These are phyloP conservation scores for Termitomyces sp. DNA, from an alignment of 768 basidiomycete genomes.

Conservation along the genomic window DNA sequence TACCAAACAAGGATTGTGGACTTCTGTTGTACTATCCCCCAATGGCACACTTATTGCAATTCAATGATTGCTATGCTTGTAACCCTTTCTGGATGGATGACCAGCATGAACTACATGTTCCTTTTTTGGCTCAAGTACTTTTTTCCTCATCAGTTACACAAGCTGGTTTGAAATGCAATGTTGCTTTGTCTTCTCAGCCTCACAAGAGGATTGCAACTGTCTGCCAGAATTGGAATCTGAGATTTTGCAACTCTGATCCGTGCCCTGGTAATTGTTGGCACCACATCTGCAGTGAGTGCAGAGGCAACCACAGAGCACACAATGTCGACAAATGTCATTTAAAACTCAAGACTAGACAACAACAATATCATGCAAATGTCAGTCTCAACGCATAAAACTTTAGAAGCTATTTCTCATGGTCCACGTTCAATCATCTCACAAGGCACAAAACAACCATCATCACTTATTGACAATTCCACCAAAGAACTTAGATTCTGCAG, in stretches of 20 bases:
- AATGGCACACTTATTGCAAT: not conserved
- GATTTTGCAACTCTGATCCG: not conserved
- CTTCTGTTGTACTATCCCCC: not conserved
- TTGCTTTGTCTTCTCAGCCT: too few species aligned
- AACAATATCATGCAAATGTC: not conserved
- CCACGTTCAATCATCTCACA: accelerated
- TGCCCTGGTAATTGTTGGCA: not conserved
- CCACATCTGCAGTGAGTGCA: too few species aligned
- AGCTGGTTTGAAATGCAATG: accelerated
- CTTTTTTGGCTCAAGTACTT: not conserved
- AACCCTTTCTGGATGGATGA: not conserved
- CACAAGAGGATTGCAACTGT: not conserved
- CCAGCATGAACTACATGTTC: not conserved
- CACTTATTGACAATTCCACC: too few species aligned
- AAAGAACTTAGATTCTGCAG: too few species aligned
- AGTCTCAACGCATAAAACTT: not conserved
- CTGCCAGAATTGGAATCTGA: too few species aligned
- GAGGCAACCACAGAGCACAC: not conserved
- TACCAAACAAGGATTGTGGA: not conserved
- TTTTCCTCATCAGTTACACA: not conserved
- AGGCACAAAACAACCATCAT: too few species aligned
- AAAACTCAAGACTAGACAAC: not conserved
- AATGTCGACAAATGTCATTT: not conserved
- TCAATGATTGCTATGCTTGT: not conserved
- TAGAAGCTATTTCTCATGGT: too few species aligned